phyloP scores from a whole-genome alignment of 2,329 filamentous ascomycete species.

The Pestalotiopsis sp. region DNA sequence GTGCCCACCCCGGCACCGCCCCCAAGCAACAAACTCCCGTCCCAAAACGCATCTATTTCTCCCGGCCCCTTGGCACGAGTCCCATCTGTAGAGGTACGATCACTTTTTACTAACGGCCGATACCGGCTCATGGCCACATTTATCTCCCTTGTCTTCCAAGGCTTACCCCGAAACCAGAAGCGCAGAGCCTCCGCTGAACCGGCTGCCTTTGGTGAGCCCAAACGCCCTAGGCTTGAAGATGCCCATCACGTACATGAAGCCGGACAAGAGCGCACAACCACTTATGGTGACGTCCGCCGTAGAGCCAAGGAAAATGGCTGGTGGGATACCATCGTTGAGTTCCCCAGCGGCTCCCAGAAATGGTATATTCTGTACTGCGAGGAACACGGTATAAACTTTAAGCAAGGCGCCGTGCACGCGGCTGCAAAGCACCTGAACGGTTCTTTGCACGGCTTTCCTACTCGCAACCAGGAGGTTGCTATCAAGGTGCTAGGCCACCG shows the following conservation, averaged over 20 bases:
- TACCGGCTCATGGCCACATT: not conserved
- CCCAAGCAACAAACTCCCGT: not conserved
- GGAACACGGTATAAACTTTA: conserved; percentile 39
- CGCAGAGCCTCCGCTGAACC: not conserved
- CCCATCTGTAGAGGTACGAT: not conserved
- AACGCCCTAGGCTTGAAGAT: not conserved
- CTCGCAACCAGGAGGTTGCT: conserved; percentile 31
- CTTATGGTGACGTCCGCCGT: conserved; percentile 14
- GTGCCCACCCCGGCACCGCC: not conserved
- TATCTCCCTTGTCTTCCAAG: not conserved
- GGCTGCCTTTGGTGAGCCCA: not conserved
- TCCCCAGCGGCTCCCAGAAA: conserved; percentile 22
- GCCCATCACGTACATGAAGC: not conserved
- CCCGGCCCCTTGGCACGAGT: not conserved
- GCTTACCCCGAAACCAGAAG: not conserved
- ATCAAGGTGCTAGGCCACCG: conserved; percentile 34
- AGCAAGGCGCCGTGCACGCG: conserved; percentile 32
- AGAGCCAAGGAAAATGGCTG: conserved; percentile 13
- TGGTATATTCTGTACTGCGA: conserved; percentile 43
- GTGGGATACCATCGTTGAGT: conserved; percentile 30
- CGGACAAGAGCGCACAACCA: not conserved
- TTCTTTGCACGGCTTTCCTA: conserved; percentile 28
- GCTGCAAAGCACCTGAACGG: conserved; percentile 40
- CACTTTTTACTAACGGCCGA: not conserved
- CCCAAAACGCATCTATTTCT: too few species aligned